phyloP scores from a whole-genome alignment of 345 rosid species.

The Gossypium thurberi region DNA sequence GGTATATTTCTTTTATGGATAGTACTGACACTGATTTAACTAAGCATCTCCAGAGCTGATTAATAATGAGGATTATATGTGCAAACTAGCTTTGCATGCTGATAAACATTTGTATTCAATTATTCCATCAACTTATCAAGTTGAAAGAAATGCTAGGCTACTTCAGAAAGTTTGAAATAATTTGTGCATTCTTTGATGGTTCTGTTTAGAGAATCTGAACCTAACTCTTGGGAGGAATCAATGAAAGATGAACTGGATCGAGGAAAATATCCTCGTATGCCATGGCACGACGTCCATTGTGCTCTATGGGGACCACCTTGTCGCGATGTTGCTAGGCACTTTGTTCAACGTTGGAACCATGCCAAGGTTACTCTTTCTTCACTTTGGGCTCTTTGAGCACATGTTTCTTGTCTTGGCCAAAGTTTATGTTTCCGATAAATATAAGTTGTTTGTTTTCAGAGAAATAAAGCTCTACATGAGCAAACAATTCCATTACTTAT shows the following conservation, averaged over 20 bases:
- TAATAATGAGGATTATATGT: not conserved
- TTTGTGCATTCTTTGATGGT: slow-evolving; percentile 7
- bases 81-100: not conserved
- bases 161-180: not conserved
- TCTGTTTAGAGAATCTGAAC: slow-evolving; percentile 79
- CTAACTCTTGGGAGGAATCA: slow-evolving; percentile 93
- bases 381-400: not conserved
- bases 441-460: slow-evolving; percentile 31
- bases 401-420: not conserved
- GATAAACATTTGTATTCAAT: not conserved
- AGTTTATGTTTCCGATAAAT: slow-evolving; percentile 9
- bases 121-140: not conserved
- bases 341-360: slow-evolving; percentile 96
- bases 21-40: not conserved
- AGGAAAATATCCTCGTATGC: slow-evolving; percentile 80
- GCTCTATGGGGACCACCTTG: slow-evolving; percentile 98
- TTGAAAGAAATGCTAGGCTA: not conserved
- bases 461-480: slow-evolving; percentile 85
- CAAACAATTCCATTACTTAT: slow-evolving; percentile 76
- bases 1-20: slow-evolving; percentile 34
- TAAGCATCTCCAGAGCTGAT: not conserved
- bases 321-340: slow-evolving; percentile 84
- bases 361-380: slow-evolving; percentile 54
- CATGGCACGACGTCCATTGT: slow-evolving; percentile 96
- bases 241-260: slow-evolving; percentile 77